Percentiles rank a stretch among this genome's conserved stretches.
phyloP scores from a whole-genome alignment of 371 early-diverging fungal genomes.

The Mortierella sp. region DNA sequence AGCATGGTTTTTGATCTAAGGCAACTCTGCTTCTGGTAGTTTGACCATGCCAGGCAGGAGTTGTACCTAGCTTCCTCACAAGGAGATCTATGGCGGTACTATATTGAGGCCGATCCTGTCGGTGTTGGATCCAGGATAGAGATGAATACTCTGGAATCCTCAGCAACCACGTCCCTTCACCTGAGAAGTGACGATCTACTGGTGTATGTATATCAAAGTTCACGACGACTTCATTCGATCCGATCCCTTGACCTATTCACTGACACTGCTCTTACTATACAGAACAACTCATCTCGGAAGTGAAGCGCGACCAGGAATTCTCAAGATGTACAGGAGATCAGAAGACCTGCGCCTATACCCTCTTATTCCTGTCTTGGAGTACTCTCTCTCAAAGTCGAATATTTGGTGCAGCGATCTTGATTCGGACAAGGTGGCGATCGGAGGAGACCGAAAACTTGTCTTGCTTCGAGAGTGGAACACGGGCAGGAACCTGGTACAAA shows the following conservation, averaged over 20 bases:
- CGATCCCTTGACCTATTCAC: background rate
- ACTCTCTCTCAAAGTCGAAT: conserved; percentile 28
- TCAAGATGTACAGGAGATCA: conserved; percentile 11
- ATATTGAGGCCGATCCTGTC: background rate
- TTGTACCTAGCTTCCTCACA: conserved; percentile 24
- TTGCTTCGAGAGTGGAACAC: conserved; percentile 26
- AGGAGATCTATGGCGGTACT: conserved; percentile 26
- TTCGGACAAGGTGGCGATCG: conserved; percentile 19
- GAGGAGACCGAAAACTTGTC: conserved; percentile 22
- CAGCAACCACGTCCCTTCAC: conserved; percentile 41
- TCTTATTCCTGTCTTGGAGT: background rate
- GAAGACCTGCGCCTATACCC: background rate
- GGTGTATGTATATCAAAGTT: conserved; percentile 20
- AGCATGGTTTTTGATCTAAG: background rate
- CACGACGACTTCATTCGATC: too few species aligned
- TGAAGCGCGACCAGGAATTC: conserved; percentile 25
- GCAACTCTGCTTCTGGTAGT: conserved; percentile 8
- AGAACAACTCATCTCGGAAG: conserved; percentile 40
- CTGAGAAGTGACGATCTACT: conserved; percentile 20
- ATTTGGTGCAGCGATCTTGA: conserved; percentile 32
- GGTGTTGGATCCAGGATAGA: background rate
- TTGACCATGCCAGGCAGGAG: conserved; percentile 12
- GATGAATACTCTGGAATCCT: background rate
- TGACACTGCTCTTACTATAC: background rate
- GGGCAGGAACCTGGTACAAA: background rate